Percentiles rank a stretch among this genome's conserved stretches.
Evolutionary conservation across 345 rosid species (phyloP).

Genomic region (Populus nigra): DNA sequence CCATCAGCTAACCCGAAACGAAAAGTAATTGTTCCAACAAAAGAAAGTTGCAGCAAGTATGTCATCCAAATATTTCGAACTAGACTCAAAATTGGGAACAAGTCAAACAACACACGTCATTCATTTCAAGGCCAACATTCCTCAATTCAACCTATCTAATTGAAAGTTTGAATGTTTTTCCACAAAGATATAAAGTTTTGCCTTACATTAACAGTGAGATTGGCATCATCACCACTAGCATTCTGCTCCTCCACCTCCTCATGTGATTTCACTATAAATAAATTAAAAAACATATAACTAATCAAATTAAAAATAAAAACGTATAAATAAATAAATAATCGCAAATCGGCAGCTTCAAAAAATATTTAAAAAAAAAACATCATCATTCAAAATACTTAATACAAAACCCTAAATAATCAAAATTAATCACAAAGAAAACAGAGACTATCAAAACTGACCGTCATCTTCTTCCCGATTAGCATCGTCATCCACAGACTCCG

Average conservation of each 20-base stretch:
- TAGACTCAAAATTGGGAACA: not conserved
- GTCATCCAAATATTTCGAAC: not conserved
- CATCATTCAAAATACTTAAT: not conserved
- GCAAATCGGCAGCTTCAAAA: not conserved
- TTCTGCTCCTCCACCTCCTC: slow-evolving; percentile 32
- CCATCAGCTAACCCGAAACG: no score
- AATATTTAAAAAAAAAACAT: not conserved
- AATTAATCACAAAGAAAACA: not conserved
- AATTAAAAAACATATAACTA: slow-evolving; percentile 11
- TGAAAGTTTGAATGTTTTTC: not conserved
- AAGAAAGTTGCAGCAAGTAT: not conserved
- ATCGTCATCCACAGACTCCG: slow-evolving; percentile 15
- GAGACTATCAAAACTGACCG: not conserved
- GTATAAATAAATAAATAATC: not conserved
- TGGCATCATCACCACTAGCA: slow-evolving; percentile 14
- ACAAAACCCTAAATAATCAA: slow-evolving; percentile 28
- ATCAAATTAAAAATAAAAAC: not conserved
- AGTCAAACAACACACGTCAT: not conserved
- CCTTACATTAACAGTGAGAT: slow-evolving; percentile 37
- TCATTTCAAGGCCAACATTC: not conserved
- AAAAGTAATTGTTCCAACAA: not conserved
- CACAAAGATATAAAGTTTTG: slow-evolving; percentile 6
- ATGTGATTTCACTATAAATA: slow-evolving; percentile 25
- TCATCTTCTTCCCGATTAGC: slow-evolving; percentile 19
- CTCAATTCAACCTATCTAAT: not conserved